Evolutionary conservation across 345 rosid genomes (phyloP).

Genomic region (Brassica cretica): DNA sequence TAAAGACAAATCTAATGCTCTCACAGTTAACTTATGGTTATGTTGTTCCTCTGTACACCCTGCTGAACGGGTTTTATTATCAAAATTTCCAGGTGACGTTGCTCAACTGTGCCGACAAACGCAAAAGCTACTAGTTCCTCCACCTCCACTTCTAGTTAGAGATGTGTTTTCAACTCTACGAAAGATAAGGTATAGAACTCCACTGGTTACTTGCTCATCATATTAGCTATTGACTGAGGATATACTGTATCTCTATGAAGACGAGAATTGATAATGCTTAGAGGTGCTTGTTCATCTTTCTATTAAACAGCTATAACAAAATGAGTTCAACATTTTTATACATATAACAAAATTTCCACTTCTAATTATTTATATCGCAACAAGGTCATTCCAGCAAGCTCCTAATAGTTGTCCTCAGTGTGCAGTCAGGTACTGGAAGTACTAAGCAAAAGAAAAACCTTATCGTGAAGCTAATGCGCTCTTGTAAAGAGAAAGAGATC

Average conservation of each 20-base stretch:
- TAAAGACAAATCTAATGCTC: conserved; percentile 27
- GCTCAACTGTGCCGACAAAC: conserved; percentile 88
- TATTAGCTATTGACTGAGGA: conserved; percentile 1
- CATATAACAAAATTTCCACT: background rate
- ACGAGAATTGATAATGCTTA: background rate
- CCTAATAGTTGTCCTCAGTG: conserved; percentile 56
- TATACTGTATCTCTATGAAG: background rate
- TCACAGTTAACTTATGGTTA: no score
- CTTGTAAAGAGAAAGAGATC: conserved; percentile 88
- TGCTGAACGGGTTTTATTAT: background rate
- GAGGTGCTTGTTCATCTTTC: conserved; percentile 10
- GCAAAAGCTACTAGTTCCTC: conserved; percentile 73
- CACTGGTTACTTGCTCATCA: conserved; percentile 7
- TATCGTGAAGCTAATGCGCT: conserved; percentile 75
- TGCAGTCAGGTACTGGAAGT: conserved; percentile 83
- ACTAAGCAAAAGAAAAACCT: conserved; percentile 71
- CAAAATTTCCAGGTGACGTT: conserved; percentile 68
- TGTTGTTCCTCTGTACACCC: no score
- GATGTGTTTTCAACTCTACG: conserved; percentile 66
- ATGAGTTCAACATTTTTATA: background rate
- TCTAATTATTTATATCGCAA: background rate
- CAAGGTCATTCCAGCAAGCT: conserved; percentile 4
- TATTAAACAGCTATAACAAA: background rate
- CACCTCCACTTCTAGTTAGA: conserved; percentile 65
- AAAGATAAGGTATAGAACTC: conserved; percentile 67